These are phyloP conservation scores for Monilinia vaccinii-corymbosi DNA, from an alignment of 2,329 filamentous ascomycete species.

Conservation along the genomic window DNA sequence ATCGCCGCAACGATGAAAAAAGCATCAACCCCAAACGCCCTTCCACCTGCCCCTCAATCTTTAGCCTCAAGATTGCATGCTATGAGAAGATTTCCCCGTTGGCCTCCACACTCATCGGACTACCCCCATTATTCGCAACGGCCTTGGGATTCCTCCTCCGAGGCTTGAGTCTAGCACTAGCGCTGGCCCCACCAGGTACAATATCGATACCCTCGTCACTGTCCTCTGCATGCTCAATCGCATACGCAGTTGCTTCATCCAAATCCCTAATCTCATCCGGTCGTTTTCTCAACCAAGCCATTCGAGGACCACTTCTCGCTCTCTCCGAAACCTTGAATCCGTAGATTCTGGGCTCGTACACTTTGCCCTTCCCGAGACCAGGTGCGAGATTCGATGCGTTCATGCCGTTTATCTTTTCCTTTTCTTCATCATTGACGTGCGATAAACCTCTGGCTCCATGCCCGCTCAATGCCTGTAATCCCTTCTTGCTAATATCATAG, in stretches of 20 bases:
- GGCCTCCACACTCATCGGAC: constrained; percentile 28
- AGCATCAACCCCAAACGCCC: background rate
- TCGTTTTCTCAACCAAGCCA: constrained; percentile 91
- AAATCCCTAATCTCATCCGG: constrained; percentile 72
- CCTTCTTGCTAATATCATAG: constrained; percentile 73
- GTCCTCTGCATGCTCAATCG: constrained; percentile 46
- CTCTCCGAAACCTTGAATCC: constrained; percentile 91
- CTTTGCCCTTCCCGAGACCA: constrained; percentile 68
- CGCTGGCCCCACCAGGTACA: background rate
- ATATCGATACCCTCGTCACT: constrained; percentile 41
- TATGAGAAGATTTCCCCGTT: constrained; percentile 19
- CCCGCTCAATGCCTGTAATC: constrained; percentile 46
- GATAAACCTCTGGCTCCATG: constrained; percentile 27
- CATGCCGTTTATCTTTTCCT: constrained; percentile 70
- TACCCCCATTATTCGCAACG: constrained; percentile 20
- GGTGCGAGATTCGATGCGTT: constrained; percentile 80
- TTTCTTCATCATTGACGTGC: constrained; percentile 35
- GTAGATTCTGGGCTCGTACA: constrained; percentile 95
- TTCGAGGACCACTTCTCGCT: constrained; percentile 80
- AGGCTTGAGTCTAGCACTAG: constrained; percentile 4
- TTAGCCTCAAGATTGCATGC: constrained; percentile 6
- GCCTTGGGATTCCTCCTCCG: background rate
- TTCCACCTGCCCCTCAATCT: background rate
- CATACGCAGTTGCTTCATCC: constrained; percentile 61
- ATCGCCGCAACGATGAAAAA: constrained; percentile 4